Conservation (phyloP, 2,329 filamentous ascomycete genomes). For the Drechslerella dactyloides region DNA sequence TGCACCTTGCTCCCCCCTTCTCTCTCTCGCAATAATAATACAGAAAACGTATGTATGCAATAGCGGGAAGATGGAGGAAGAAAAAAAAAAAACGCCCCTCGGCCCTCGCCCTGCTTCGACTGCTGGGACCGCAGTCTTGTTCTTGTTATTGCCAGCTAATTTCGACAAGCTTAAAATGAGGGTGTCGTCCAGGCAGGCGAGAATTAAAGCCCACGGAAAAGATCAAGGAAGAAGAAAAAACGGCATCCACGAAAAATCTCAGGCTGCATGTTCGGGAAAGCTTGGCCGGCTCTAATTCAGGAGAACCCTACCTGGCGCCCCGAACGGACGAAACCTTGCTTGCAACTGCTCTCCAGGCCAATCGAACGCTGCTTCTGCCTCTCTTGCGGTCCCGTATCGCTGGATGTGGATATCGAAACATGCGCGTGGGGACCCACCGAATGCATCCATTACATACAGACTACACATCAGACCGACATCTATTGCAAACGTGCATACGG, state of each 20-base stretch:
- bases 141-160: constrained; percentile 4
- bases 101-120: no score
- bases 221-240: constrained; percentile 35
- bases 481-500: no score
- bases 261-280: constrained; percentile 49
- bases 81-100: no score
- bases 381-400: constrained; percentile 1
- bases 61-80: background rate
- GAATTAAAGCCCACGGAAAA: constrained; percentile 20
- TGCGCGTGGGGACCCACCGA: constrained; percentile 26
- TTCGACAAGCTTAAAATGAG: constrained; percentile 44
- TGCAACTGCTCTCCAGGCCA: constrained; percentile 18
- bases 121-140: background rate
- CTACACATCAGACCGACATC: background rate
- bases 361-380: constrained; percentile 19
- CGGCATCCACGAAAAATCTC: constrained; percentile 32
- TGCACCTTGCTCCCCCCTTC: constrained; percentile 23
- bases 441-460: background rate
- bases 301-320: constrained; percentile 48
- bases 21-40: constrained; percentile 34
- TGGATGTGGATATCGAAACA: background rate
- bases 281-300: constrained; percentile 49
- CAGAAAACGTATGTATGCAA: constrained; percentile 2
- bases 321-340: constrained; percentile 14
- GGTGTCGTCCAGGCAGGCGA: constrained; percentile 26